phyloP scores from a whole-genome alignment of 306 rosid species.

The Vicia villosa region DNA sequence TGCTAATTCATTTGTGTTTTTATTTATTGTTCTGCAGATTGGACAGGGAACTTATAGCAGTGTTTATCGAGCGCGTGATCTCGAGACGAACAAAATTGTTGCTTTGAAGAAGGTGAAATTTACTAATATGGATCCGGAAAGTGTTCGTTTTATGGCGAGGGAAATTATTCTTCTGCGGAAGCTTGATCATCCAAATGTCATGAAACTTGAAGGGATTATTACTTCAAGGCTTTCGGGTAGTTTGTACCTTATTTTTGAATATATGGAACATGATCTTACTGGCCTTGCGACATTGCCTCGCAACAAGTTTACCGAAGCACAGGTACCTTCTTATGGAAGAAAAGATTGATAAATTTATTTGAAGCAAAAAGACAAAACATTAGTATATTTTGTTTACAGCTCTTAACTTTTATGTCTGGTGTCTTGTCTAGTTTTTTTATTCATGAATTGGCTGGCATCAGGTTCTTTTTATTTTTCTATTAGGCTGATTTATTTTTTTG shows the following conservation, averaged over 20 bases:
- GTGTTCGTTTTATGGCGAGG: conserved; percentile 88
- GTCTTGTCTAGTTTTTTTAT: background rate
- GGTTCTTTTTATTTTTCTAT: conserved; percentile 14
- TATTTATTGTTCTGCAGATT: conserved; percentile 47
- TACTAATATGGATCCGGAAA: conserved; percentile 83
- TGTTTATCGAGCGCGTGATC: conserved; percentile 82
- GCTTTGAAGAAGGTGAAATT: conserved; percentile 89
- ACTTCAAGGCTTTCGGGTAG: conserved; percentile 84
- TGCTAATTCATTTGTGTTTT: background rate
- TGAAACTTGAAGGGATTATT: conserved; percentile 89
- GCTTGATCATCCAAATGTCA: conserved; percentile 90
- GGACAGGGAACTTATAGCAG: conserved; percentile 96
- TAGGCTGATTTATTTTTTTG: conserved; percentile 11
- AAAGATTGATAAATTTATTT: background rate
- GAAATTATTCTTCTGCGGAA: conserved; percentile 70
- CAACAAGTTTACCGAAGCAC: conserved; percentile 69
- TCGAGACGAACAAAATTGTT: conserved; percentile 70
- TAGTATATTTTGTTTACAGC: background rate
- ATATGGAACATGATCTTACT: conserved; percentile 89
- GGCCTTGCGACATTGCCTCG: conserved; percentile 67
- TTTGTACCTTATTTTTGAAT: conserved; percentile 82
- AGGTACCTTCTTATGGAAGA: conserved; percentile 46
- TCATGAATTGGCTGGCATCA: background rate
- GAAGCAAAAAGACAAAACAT: background rate
- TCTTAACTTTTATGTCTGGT: background rate